Base-by-base conservation (phyloP, 306 rosid genomes). In the Geum urbanum region DNA sequence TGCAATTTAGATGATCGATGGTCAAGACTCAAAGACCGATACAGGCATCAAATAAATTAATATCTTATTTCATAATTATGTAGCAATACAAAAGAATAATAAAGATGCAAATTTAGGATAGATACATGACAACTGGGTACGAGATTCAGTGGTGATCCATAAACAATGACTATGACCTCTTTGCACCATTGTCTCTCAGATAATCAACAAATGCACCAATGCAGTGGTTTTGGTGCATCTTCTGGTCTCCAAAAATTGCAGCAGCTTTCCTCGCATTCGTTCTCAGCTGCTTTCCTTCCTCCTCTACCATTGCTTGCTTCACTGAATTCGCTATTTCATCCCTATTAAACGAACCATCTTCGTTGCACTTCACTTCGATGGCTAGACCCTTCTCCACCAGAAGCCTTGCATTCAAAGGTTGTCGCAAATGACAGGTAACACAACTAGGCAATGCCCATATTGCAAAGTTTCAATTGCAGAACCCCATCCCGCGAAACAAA, bases 401-500 rank as follows among this genome's bases (percentile, higher is more conserved):
- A 70, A 80, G 12, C 67, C 76, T 80, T 49, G 82, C 83, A 76
- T 76, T 82, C 46, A 81, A 64, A 46, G 81, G 79, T 37, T 86
- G 86, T 86, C 87, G 3, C 35, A 1, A 4, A 59, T 66, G 11
- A 86, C 46, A 19, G 83, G 88, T n/a, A 86, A 71, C 27, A 61
- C 70, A 37, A 83, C 74, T 18, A 83, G 86, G 5, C 20, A 14
- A 63, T 67, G 82, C 43, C 81, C 87, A 69, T 83, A 86, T 27
- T 73, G 75, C 22, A 86, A 24, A 14, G 66, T 45, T 51, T 86
- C 90, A 63, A 83, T 74, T 9, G 58, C 58, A 52, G 90, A 76
- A 6, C 86, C 80, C 84, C 86, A 83, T 0, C 86, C 83, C 67
- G 53, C 83, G 90, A 77, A 81, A 74, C 60, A 86, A 8, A 14